Evolutionary conservation across 2,329 filamentous ascomycete genomes (phyloP).

Genomic region (Penicillium nordicum): DNA sequence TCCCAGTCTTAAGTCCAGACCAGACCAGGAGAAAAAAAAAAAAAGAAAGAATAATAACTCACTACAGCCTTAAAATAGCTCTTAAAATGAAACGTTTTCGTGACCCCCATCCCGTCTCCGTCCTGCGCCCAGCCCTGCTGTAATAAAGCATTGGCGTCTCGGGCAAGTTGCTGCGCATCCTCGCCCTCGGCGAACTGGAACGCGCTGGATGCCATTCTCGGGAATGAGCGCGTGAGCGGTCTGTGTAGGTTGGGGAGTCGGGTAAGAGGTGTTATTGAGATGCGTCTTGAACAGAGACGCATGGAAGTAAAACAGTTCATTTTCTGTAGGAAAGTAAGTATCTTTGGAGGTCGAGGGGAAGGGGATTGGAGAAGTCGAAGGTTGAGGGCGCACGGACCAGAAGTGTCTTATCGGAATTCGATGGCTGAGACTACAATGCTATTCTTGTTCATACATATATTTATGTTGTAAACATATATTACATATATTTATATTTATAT

Average conservation of each 20-base stretch:
- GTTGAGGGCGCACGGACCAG: constrained; percentile 1
- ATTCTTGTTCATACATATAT: neutral
- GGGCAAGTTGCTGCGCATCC: constrained; percentile 25
- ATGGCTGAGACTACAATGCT: neutral
- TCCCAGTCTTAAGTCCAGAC: neutral
- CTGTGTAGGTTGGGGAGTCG: neutral
- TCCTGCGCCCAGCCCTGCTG: constrained; percentile 35
- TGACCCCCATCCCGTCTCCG: constrained; percentile 32
- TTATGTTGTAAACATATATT: neutral
- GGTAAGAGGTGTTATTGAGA: neutral
- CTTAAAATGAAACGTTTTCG: constrained; percentile 40
- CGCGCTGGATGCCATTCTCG: constrained; percentile 19
- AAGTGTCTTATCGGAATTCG: neutral
- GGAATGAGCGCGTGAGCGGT: neutral
- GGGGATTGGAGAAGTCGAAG: neutral
- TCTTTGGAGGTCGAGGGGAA: neutral
- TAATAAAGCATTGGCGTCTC: constrained; percentile 25
- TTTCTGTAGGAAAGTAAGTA: neutral
- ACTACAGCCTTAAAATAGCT: constrained; percentile 41
- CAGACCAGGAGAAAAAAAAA: neutral
- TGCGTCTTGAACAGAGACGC: neutral
- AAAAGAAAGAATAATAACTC: constrained; percentile 5
- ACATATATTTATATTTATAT: neutral
- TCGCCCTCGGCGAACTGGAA: constrained; percentile 30
- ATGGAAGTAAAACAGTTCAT: constrained; percentile 5